Base-by-base conservation (phyloP, 1,284 basidiomycete species). In the Pisolithus thermaeus region DNA sequence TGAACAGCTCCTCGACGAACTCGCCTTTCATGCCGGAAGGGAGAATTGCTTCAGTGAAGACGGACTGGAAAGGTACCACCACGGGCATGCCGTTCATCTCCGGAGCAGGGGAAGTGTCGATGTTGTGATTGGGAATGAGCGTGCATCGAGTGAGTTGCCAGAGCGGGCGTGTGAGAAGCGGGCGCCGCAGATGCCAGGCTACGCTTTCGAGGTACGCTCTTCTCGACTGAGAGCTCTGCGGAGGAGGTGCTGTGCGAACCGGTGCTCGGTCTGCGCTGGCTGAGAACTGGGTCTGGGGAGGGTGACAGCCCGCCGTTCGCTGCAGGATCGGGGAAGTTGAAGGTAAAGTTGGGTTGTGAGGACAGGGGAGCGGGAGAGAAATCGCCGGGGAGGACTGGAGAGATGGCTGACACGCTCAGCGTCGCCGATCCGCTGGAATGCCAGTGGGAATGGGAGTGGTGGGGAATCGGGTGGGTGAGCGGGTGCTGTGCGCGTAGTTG, bases 141-240 rank as follows among this genome's bases (percentile, higher is more conserved):
- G 42, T 58, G 64, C 46, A 61, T 47, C 50, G 25, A 22, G 43
- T 59, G 60, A 25, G 48, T 7, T 2, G 43, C 39, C 6, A 50
- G 3, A 23, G 55, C 7, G 1, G 62, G 28, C 28, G 28, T 69
- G 16, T 63, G 32, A 18, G 63, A 55, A 12, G 48, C 35, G 39
- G 62, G 57, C 22, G 70, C 68, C 7, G 74, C 68, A 55, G 73
- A 74, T 3, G 80, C 78, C 61, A 84, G 80, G 61, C 78, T 80
- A 52, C 83, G 73, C 66, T 85, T 85, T 42, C 81, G 71, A 1
- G 80, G 76, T 14, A 80, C 72, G 50, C 69, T 74, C 58, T 78
- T 78, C 57, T 75, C 73, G 27, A 63, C 57, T 0, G 44, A 51
- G 40, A 67, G 57, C 11, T 68, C 63, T n/a, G 71, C 70, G 12